Percentiles rank a stretch among this genome's conserved stretches.
Conservation (phyloP, 108 stramenopile species). For the Pseudonitzschia delicatissima region DNA sequence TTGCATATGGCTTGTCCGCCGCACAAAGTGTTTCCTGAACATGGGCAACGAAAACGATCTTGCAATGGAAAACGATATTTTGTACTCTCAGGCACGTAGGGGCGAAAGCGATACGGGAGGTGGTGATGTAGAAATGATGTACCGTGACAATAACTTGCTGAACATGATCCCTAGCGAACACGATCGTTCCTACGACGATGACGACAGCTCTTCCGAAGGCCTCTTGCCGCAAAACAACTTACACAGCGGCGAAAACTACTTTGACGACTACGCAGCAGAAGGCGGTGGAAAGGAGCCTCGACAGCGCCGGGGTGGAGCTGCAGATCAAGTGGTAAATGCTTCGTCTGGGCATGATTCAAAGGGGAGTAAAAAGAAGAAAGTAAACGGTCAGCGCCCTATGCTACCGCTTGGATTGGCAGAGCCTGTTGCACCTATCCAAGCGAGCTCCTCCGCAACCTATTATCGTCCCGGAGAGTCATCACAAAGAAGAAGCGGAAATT, state of each 20-base stretch:
- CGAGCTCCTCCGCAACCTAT: background rate
- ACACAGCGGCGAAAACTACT: constrained; percentile 22
- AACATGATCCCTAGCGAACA: background rate
- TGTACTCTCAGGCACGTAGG: background rate
- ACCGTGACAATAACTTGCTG: background rate
- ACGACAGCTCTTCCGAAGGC: constrained; percentile 12
- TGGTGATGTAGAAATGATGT: constrained; percentile 33
- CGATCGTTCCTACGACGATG: constrained; percentile 3
- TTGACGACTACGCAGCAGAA: constrained; percentile 23
- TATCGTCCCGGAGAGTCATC: background rate
- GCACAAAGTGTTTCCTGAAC: background rate
- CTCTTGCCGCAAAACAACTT: constrained; percentile 20
- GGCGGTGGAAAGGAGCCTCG: background rate
- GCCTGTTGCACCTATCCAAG: constrained; percentile 10
- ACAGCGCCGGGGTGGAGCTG: too few species aligned
- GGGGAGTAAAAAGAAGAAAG: constrained; percentile 16
- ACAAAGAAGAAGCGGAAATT: constrained; percentile 35
- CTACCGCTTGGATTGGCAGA: constrained; percentile 35
- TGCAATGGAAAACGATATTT: background rate
- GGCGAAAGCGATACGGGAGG: background rate
- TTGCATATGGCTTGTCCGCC: background rate
- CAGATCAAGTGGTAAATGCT: background rate
- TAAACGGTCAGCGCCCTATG: background rate
- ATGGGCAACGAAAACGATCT: background rate
- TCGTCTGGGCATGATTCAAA: constrained; percentile 12